Conservation (phyloP, 1,284 basidiomycete genomes). For the Chiua sp. region DNA sequence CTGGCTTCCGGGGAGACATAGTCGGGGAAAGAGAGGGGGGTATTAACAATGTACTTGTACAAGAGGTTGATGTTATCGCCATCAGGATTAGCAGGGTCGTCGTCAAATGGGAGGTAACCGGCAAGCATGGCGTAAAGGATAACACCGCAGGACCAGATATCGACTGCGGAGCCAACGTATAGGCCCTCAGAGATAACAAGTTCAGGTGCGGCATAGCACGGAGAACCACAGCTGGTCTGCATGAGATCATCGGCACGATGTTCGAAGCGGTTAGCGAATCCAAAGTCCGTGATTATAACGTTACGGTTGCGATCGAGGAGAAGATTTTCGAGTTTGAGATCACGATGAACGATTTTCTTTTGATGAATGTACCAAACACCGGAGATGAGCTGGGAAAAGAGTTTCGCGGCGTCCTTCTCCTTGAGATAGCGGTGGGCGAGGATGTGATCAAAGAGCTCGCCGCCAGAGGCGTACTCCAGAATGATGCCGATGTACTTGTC, state of each 20-base stretch:
- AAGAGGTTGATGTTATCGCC: conserved; percentile 99
- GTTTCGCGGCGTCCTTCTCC: conserved; percentile 93
- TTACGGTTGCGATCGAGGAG: conserved; percentile 97
- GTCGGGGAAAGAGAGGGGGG: conserved; percentile 93
- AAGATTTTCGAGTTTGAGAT: conserved; percentile 98
- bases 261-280: conserved; percentile 98
- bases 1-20: conserved; percentile 86
- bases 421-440: conserved; percentile 97
- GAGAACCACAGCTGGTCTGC: conserved; percentile 98
- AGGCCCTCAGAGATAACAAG: conserved; percentile 98
- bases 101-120: conserved; percentile 99
- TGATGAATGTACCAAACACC: conserved; percentile 99
- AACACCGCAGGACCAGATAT: conserved; percentile 99
- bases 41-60: conserved; percentile 99
- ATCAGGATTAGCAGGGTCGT: conserved; percentile 98
- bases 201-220: conserved; percentile 99
- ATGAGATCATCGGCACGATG: conserved; percentile 93
- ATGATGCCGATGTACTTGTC: conserved; percentile 99
- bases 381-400: conserved; percentile 98
- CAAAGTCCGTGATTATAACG: conserved; percentile 99
- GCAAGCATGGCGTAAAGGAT: conserved; percentile 99
- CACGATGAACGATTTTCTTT: conserved; percentile 99
- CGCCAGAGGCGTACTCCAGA: conserved; percentile 97
- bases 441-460: conserved; percentile 99
- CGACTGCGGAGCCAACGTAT: conserved; percentile 98